Evolutionary conservation across 73 alveolate genomes (phyloP).

Genomic region (Paramecium sexaurelia): DNA sequence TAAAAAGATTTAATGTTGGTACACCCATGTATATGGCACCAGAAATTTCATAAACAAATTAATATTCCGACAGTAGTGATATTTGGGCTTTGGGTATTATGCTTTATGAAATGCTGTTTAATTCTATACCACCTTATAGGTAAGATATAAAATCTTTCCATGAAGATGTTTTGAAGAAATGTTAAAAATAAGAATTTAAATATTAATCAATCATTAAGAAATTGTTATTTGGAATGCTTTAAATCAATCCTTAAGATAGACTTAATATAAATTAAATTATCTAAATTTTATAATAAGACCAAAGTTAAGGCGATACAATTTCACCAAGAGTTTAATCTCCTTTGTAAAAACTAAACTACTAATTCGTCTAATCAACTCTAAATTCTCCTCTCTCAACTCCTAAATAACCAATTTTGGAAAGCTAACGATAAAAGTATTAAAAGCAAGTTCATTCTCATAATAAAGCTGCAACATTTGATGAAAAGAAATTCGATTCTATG

Average conservation of each 20-base stretch:
- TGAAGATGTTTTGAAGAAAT: background rate
- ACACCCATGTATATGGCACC: constrained; percentile 72
- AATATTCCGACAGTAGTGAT: constrained; percentile 47
- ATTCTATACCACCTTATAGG: background rate
- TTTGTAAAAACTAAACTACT: background rate
- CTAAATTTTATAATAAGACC: background rate
- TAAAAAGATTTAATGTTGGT: constrained; percentile 63
- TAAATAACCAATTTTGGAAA: background rate
- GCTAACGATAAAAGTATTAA: background rate
- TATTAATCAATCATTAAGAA: background rate
- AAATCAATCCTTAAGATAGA: background rate
- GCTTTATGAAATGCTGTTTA: constrained; percentile 48
- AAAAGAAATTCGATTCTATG: background rate
- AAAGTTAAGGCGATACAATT: background rate
- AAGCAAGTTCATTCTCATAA: background rate
- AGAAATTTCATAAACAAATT: constrained; percentile 56
- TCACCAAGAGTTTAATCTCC: constrained; percentile 21
- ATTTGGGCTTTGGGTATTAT: constrained; percentile 67
- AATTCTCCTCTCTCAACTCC: constrained; percentile 16
- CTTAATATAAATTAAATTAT: background rate
- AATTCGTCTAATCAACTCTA: background rate
- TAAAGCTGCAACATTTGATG: background rate
- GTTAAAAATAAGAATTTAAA: background rate
- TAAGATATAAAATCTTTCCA: background rate
- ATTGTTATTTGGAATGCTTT: background rate